Percentiles rank a stretch among this genome's conserved stretches.
Conservation (phyloP, 2,329 filamentous ascomycete genomes). For the Exophiala xenobiotica region DNA sequence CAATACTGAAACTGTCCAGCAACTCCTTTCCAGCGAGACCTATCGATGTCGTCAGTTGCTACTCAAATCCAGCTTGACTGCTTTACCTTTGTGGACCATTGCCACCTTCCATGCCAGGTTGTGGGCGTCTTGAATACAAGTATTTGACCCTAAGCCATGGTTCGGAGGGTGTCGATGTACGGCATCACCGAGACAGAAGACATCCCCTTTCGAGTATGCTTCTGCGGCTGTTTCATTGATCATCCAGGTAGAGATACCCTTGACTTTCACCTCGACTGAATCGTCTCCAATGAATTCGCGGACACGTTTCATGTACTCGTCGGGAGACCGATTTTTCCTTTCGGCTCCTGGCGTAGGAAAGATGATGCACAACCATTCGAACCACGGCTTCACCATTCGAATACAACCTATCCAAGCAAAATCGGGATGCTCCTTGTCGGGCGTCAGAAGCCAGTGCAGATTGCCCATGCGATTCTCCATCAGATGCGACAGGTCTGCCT, state of each 20-base stretch:
- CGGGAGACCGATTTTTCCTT: conserved; percentile 42
- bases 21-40: conserved; percentile 13
- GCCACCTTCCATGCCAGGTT: conserved; percentile 41
- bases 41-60: no score
- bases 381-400: conserved; percentile 64
- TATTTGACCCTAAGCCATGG: conserved; percentile 39
- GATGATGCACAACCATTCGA: conserved; percentile 61
- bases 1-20: conserved; percentile 38
- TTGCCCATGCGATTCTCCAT: conserved; percentile 55
- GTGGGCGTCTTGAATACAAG: conserved; percentile 39
- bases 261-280: conserved; percentile 49
- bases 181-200: conserved; percentile 40
- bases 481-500: conserved; percentile 52
- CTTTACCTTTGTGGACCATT: conserved; percentile 33
- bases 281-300: conserved; percentile 57
- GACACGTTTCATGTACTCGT: conserved; percentile 49
- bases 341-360: conserved; percentile 41
- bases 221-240: conserved; percentile 63
- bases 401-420: conserved; percentile 53
- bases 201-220: conserved; percentile 52
- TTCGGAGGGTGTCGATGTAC: conserved; percentile 39
- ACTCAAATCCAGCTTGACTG: no score
- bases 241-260: conserved; percentile 56
- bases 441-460: conserved; percentile 60
- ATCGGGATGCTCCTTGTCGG: conserved; percentile 50